Evolutionary conservation across 2,329 filamentous ascomycete species (phyloP), one percentile per base, ranked within the genome.

Genomic region (Pseudogymnoascus sp.): DNA sequence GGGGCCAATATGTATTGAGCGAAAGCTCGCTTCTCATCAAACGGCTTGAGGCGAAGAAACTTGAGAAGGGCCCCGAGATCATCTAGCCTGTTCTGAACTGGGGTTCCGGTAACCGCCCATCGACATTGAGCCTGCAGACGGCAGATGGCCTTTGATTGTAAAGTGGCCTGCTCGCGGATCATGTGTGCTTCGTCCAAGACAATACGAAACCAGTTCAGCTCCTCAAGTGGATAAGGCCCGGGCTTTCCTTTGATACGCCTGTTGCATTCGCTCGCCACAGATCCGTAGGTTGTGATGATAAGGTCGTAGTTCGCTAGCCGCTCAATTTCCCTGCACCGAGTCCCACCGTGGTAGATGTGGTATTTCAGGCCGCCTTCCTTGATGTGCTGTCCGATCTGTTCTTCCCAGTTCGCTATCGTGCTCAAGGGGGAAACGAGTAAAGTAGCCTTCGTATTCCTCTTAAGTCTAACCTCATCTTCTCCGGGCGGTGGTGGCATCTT

Each of bases 71-170:
- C 90, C 12, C 91, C 90, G 21, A 97, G 81, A 73, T 99, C 95
- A 68, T 96, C 92, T 2, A 97, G 81, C 3, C 90, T 87, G 72
- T 99, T 99, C 75, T 97, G 93, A 7, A 97, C 90, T 0, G 93
- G 95, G 0, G 95, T 97, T 63, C 93, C 95, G 0, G 95, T 97
- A n/a, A 97, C 91, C 2, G 93, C 93, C 95, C 95, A 99, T 36
- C 93, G 87, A 34, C 93, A 86, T 71, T 90, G 84, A 1, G 92
- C 90, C 65, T 89, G 83, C 2, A 97, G 79, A 18, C 85, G 83
- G 67, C 91, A 93, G 18, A 95, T 90, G 2, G 91, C 90, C 73
- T 93, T 91, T 62, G 92, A 96, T 68, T 93, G 89, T 42, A 89
- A 79, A 0, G 92, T 93, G 3, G 81, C 84, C 67, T 90, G 88